Base-by-base conservation (phyloP, 371 early-diverging fungal species). In the Mucor mucedo region DNA sequence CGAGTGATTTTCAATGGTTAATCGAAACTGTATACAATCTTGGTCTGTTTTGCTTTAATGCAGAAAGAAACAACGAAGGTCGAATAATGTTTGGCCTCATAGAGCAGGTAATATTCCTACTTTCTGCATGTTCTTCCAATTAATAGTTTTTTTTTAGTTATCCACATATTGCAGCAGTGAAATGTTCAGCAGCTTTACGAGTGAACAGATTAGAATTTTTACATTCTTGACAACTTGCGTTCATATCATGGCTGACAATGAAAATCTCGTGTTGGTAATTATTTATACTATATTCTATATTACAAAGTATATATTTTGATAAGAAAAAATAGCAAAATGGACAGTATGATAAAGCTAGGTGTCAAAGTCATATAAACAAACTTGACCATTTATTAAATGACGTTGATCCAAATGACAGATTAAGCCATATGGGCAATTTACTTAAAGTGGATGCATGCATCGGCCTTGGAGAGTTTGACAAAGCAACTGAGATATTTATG, bases 1-100 rank as follows among this genome's bases (percentile, higher is more conserved):
- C 16, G 21, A 1, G 21, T 38, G 62, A 66, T 53, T 14, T 62
- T 6, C 38, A 57, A 29, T 66, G 67, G 67, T 52, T 66, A 48
- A 14, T 40, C 6, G 45, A 61, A 30, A 66, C 67, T 5, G 21
- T 39, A 8, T 66, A 62, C 58, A 66, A 66, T 10, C 39, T 66
- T 4, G 67, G 67, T 0, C n/a, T 66, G 3, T 62, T 52, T 40
- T 66, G 67, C 33, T 56, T 66, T 27, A 61, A 62, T 30, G 44
- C 35, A 11, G 62, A 57, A 2, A 66, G 53, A 47, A 33, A 57
- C 8, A 38, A 2, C 4, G 67, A 66, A 45, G 67, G 67, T 6
- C 16, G 30, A 4, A 3, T 10, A 16, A 3, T 66, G 2, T 66
- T 66, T 52, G 30, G 45, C 11, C 16, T 56, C 11, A 57, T 66